phyloP scores from a whole-genome alignment of 306 rosid species.

The Trifolium subterraneum region DNA sequence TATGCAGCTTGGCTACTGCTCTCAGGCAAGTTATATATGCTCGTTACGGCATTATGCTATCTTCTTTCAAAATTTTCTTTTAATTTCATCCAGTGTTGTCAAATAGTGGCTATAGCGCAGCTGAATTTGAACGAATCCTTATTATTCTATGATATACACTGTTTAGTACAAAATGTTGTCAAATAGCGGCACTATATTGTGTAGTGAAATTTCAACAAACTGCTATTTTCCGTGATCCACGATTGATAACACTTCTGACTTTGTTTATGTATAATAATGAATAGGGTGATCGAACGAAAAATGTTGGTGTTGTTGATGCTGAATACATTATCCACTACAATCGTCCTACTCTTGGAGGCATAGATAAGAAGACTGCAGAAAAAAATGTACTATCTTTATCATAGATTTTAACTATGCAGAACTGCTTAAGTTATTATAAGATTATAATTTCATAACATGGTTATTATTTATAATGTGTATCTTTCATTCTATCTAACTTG shows the following conservation, averaged over 20 bases:
- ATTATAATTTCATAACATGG: slow-evolving; percentile 26
- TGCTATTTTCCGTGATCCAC: neutral
- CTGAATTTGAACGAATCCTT: neutral
- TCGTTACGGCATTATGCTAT: neutral
- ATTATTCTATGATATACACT: neutral
- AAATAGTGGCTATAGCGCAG: neutral
- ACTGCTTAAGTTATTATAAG: neutral
- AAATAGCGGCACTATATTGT: neutral
- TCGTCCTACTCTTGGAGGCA: slow-evolving; percentile 90
- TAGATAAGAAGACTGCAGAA: slow-evolving; percentile 52
- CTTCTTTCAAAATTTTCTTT: neutral
- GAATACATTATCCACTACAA: slow-evolving; percentile 83
- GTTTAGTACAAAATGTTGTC: neutral
- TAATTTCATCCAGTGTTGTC: neutral
- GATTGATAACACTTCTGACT: neutral
- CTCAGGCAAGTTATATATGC: slow-evolving; percentile 69
- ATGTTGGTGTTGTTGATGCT: slow-evolving; percentile 89
- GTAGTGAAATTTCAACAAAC: neutral
- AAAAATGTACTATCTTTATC: slow-evolving; percentile 29
- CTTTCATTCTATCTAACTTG: slow-evolving; percentile 24
- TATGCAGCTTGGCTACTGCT: slow-evolving; percentile 90
- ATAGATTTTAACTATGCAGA: slow-evolving; percentile 15
- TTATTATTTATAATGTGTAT: slow-evolving; percentile 11
- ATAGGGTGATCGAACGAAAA: slow-evolving; percentile 84
- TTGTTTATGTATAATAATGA: slow-evolving; percentile 12